Percentiles rank a stretch among this genome's conserved stretches.
Evolutionary conservation across 2,329 filamentous ascomycete species (phyloP).

Genomic region (Neodidymelliopsis sp.): DNA sequence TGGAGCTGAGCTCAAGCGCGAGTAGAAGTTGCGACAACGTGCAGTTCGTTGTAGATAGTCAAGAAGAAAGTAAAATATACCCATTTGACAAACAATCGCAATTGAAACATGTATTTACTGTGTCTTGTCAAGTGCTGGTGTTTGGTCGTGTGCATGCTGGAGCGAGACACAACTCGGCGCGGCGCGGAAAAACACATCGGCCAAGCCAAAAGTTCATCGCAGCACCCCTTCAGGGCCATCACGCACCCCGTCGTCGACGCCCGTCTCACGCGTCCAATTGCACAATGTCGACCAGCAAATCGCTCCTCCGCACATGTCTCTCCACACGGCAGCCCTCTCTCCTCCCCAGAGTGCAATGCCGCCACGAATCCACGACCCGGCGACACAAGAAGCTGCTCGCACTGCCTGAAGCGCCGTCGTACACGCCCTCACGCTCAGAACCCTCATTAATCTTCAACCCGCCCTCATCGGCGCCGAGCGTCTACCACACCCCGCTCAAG

Average conservation of each 20-base stretch:
- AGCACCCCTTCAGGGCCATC: constrained; percentile 23
- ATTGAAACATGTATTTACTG: not conserved
- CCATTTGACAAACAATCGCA: not conserved
- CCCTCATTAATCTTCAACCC: constrained; percentile 65
- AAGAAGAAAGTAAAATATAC: constrained; percentile 18
- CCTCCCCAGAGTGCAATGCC: constrained; percentile 41
- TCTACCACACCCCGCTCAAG: constrained; percentile 70
- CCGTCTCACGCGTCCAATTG: constrained; percentile 21
- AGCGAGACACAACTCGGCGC: constrained; percentile 22
- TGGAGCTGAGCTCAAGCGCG: constrained; percentile 77
- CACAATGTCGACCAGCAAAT: constrained; percentile 46
- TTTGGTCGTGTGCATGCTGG: constrained; percentile 15
- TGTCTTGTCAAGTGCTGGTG: constrained; percentile 1
- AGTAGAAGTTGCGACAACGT: constrained; percentile 13
- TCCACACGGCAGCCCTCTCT: constrained; percentile 27
- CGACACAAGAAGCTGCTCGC: constrained; percentile 57
- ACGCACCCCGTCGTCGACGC: constrained; percentile 12
- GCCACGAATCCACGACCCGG: constrained; percentile 55
- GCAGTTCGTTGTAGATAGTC: not conserved
- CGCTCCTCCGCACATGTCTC: constrained; percentile 35
- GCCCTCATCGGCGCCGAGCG: constrained; percentile 67
- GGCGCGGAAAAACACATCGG: constrained; percentile 32
- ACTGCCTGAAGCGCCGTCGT: constrained; percentile 55
- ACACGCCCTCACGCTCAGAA: constrained; percentile 39
- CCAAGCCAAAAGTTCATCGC: constrained; percentile 36